These are phyloP conservation scores for Byssochlamys sp. DNA, from an alignment of 2,329 filamentous ascomycete species.

Conservation along the genomic window DNA sequence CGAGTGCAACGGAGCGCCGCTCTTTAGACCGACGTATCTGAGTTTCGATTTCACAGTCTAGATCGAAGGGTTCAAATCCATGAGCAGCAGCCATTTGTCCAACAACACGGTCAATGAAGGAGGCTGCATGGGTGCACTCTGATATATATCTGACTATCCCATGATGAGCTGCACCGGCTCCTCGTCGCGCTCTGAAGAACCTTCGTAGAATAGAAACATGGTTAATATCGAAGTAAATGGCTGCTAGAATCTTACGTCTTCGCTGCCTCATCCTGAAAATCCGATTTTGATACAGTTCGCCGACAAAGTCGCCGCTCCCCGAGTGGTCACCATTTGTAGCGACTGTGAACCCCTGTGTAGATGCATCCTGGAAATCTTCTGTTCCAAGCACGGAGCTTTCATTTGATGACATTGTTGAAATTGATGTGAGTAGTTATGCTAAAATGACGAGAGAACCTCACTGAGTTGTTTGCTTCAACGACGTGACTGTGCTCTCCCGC, in stretches of 20 bases:
- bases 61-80: not conserved
- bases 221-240: not conserved
- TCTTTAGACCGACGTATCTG: not conserved
- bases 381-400: not conserved
- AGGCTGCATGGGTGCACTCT: not conserved
- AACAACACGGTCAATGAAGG: not conserved
- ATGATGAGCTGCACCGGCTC: not conserved
- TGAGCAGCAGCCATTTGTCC: not conserved
- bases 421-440: not conserved
- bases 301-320: not conserved
- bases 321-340: not conserved
- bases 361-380: not conserved
- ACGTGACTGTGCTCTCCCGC: not conserved
- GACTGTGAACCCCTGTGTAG: not conserved
- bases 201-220: not conserved
- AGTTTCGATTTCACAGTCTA: not conserved
- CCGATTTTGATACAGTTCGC: not conserved
- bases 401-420: not conserved
- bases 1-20: constrained; percentile 1
- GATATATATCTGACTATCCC: not conserved
- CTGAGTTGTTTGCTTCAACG: not conserved
- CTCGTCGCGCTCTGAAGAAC: not conserved
- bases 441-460: not conserved
- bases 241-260: not conserved
- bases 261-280: not conserved